These are phyloP conservation scores for Leptomonas pyrrhocoris DNA, from an alignment of 208 protist genomes.

Conservation along the genomic window DNA sequence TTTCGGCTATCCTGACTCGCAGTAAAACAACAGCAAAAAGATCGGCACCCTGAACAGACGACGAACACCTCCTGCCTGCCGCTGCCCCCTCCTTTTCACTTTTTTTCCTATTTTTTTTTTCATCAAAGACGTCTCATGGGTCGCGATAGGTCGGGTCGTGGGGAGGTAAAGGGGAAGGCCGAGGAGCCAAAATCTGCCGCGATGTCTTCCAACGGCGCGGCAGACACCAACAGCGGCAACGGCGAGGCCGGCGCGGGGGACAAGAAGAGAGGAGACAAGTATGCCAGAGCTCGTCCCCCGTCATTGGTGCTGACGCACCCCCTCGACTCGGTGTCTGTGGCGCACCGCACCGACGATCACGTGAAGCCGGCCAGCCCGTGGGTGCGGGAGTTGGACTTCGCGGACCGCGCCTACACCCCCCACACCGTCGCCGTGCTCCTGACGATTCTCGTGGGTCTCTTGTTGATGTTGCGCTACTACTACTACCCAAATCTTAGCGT, in stretches of 20 bases:
- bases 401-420: constrained; percentile 59
- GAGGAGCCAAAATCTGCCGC: background rate
- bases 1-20: too few species aligned
- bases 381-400: constrained; percentile 59
- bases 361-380: constrained; percentile 50
- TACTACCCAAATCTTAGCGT: constrained; percentile 51
- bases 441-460: constrained; percentile 42
- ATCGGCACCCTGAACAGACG: too few species aligned
- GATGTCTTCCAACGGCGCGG: background rate
- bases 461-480: constrained; percentile 70
- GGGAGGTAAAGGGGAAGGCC: background rate
- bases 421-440: constrained; percentile 69
- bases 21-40: too few species aligned
- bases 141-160: background rate
- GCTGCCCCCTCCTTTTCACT: background rate
- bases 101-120: background rate
- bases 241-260: background rate
- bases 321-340: constrained; percentile 29
- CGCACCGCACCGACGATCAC: constrained; percentile 19
- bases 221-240: background rate
- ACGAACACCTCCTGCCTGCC: too few species aligned
- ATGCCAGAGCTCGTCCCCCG: background rate
- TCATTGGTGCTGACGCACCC: constrained; percentile 11
- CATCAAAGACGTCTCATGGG: constrained; percentile 1
- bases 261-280: background rate